Evolutionary conservation across 2,329 filamentous ascomycete species (phyloP).

Genomic region (Diaporthe vexans): DNA sequence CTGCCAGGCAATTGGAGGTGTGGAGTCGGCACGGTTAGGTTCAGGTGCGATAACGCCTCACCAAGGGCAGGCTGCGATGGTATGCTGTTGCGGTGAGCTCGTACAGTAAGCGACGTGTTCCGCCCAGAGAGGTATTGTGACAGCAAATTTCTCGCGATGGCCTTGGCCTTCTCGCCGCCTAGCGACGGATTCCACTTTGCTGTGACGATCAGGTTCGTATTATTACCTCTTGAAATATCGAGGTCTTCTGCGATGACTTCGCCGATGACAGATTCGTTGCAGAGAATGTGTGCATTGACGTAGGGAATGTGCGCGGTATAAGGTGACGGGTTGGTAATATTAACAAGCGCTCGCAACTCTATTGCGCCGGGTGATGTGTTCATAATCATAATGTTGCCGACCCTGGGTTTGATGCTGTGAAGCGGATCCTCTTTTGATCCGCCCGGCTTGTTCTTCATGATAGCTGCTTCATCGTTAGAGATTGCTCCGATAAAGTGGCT

Average conservation of each 20-base stretch:
- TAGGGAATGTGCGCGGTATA: slow-evolving; percentile 89
- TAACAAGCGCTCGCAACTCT: slow-evolving; percentile 78
- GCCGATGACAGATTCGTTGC: slow-evolving; percentile 81
- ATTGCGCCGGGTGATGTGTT: slow-evolving; percentile 81
- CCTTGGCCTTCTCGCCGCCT: slow-evolving; percentile 72
- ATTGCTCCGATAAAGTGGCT: slow-evolving; percentile 20
- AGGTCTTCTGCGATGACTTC: slow-evolving; percentile 78
- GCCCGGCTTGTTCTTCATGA: slow-evolving; percentile 36
- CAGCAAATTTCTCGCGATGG: slow-evolving; percentile 78
- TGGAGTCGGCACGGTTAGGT: slow-evolving; percentile 80
- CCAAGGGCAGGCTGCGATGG: slow-evolving; percentile 81
- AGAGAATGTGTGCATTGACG: slow-evolving; percentile 80
- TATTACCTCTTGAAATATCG: slow-evolving; percentile 76
- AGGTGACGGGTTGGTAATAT: slow-evolving; percentile 90
- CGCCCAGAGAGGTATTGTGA: slow-evolving; percentile 90
- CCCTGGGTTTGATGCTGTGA: slow-evolving; percentile 67
- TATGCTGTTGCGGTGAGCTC: slow-evolving; percentile 79
- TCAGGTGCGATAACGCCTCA: slow-evolving; percentile 78
- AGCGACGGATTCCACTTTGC: slow-evolving; percentile 82
- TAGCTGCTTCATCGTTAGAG: slow-evolving; percentile 37
- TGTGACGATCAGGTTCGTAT: slow-evolving; percentile 76
- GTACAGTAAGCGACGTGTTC: slow-evolving; percentile 85
- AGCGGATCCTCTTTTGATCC: slow-evolving; percentile 55
- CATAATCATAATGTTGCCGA: slow-evolving; percentile 79
- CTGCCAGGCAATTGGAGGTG: slow-evolving; percentile 70